Base-by-base conservation (phyloP, 2,329 filamentous ascomycete genomes). In the Neospermospora avenae region DNA sequence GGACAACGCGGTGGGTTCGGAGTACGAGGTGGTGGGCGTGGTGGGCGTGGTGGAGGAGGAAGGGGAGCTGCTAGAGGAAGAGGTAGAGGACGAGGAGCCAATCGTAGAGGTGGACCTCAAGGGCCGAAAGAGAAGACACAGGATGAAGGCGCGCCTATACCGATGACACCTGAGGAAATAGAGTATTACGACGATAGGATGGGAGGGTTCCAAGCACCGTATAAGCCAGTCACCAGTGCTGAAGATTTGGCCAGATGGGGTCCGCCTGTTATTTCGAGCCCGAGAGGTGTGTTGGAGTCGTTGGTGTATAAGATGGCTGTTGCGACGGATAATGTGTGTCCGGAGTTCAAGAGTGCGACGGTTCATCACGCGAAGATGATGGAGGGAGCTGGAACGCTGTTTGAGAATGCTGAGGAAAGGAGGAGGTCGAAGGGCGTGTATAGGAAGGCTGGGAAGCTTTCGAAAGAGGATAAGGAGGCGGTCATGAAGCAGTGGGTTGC, bases 11-110 rank as follows among this genome's bases (percentile, higher is more conserved):
- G n/a, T n/a, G n/a, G n/a, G n/a, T n/a, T n/a, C n/a, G n/a, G 56
- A 14, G 22, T 61, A 25, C 59, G 63, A 28, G 62, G 35, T 28
- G 34, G 18, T 42, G 22, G 4, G 14, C 25, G 62, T 46, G 54
- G 61, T 37, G 48, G 63, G 68, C 56, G 73, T 1, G 77, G 77
- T 1, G 68, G 78, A 74, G 4, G 77, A 8, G 75, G 66, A 79
- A 76, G 73, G 11, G 46, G 60, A 60, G 49, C 24, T 22, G 31
- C 37, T 41, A 31, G 58, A 20, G 53, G 58, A 22, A 25, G 49
- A 46, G 58, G 28, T 10, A 31, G 65, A 80, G 58, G 59, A 41
- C 35, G 58, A 18, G 51, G 55, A 31, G 45, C 41, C 51, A 42
- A 55, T 13, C 24, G 16, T 18, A 28, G 37, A 28, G 35, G 22